These are phyloP conservation scores for Calonectria pauciramosa DNA, from an alignment of 2,329 filamentous ascomycete species.

Conservation along the genomic window DNA sequence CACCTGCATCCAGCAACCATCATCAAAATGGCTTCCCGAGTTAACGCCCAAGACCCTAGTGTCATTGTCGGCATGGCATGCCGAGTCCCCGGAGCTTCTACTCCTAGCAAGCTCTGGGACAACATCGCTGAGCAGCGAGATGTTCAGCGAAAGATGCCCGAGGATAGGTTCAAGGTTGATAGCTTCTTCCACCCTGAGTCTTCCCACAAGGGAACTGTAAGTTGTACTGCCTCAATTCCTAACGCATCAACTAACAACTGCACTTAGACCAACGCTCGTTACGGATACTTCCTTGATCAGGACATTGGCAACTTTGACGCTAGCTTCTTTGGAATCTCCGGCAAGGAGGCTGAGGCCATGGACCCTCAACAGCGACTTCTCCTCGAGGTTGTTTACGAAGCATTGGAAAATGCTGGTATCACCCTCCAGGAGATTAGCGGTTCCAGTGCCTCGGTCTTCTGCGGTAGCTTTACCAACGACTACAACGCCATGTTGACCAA, in stretches of 20 bases:
- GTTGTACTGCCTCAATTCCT: neutral
- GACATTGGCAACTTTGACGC: constrained; percentile 51
- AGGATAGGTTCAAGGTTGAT: constrained; percentile 61
- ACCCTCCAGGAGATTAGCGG: constrained; percentile 44
- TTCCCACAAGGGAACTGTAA: constrained; percentile 38
- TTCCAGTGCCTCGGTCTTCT: constrained; percentile 46
- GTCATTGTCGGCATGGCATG: constrained; percentile 51
- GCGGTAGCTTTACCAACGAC: constrained; percentile 48
- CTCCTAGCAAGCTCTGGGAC: constrained; percentile 48
- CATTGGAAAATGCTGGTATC: constrained; percentile 49
- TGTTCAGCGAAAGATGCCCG: constrained; percentile 53
- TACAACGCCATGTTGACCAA: constrained; percentile 41
- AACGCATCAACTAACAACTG: neutral
- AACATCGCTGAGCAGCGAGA: constrained; percentile 48
- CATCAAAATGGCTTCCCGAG: constrained; percentile 33
- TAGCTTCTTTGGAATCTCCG: constrained; percentile 56
- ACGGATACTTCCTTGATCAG: constrained; percentile 47
- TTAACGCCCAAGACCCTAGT: constrained; percentile 43
- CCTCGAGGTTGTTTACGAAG: constrained; percentile 48
- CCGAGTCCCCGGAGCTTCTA: constrained; percentile 37
- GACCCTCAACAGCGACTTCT: constrained; percentile 54
- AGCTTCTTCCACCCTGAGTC: constrained; percentile 53
- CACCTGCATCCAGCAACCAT: neutral
- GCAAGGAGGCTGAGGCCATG: constrained; percentile 54
- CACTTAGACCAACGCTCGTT: constrained; percentile 32